Evolutionary conservation across 2,329 filamentous ascomycete genomes (phyloP).

Genomic region (Aureobasidium zeae): DNA sequence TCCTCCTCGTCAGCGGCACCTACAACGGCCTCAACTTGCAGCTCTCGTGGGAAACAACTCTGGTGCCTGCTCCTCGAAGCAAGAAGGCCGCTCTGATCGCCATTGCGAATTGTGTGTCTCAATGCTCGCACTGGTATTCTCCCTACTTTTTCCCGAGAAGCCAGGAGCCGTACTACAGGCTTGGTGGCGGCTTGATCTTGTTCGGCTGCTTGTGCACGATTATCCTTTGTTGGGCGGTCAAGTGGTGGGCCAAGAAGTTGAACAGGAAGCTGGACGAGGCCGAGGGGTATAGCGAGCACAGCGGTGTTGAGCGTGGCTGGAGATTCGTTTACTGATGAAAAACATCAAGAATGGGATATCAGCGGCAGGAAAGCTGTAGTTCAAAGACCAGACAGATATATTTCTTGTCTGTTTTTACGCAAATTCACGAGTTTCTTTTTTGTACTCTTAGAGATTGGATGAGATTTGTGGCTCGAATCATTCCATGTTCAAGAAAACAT

Average conservation of each 20-base stretch:
- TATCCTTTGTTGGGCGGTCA: constrained; percentile 20
- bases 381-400: no score
- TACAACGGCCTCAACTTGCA: constrained; percentile 35
- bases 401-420: no score
- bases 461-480: no score
- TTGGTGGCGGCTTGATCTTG: constrained; percentile 18
- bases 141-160: constrained; percentile 31
- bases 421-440: no score
- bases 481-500: no score
- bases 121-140: constrained; percentile 35
- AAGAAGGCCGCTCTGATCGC: constrained; percentile 37
- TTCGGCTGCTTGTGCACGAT: constrained; percentile 24
- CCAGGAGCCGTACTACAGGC: constrained; percentile 2
- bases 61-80: constrained; percentile 33
- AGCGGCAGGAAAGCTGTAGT: background rate
- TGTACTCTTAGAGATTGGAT: no score
- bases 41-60: constrained; percentile 36
- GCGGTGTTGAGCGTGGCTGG: constrained; percentile 25
- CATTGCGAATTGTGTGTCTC: constrained; percentile 35
- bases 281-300: constrained; percentile 21
- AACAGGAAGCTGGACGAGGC: constrained; percentile 26
- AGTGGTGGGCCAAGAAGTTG: constrained; percentile 23
- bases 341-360: no score
- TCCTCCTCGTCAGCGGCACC: constrained; percentile 29
- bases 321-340: constrained; percentile 21